Evolutionary conservation across 352 stramenopile species (phyloP).

Genomic region (Phytophthora palmivora): DNA sequence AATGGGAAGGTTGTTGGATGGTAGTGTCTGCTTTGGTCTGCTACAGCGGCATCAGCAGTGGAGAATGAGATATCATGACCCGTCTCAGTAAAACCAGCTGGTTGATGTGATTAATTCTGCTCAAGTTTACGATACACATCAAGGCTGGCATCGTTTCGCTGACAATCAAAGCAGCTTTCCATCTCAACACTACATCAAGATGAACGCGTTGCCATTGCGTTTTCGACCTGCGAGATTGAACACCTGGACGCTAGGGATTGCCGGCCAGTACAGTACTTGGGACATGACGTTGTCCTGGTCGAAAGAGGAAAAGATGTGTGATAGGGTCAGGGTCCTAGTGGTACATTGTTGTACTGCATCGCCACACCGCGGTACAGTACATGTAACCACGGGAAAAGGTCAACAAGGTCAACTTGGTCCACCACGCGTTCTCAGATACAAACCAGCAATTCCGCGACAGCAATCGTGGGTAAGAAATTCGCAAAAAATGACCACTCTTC

Average conservation of each 20-base stretch:
- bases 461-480: constrained; percentile 6
- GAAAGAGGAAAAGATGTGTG: constrained; percentile 22
- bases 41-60: not conserved
- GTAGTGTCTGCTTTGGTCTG: no score
- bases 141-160: no score
- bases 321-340: constrained; percentile 27
- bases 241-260: not conserved
- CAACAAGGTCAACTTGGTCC: constrained; percentile 24
- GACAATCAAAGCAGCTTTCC: not conserved
- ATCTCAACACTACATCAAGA: not conserved
- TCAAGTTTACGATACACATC: no score
- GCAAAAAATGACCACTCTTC: constrained; percentile 2
- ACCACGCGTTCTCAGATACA: constrained; percentile 8
- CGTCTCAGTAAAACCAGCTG: constrained; percentile 28
- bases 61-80: constrained; percentile 11
- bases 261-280: not conserved
- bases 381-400: constrained; percentile 24
- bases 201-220: not conserved
- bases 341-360: constrained; percentile 35
- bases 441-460: not conserved
- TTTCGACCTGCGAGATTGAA: not conserved
- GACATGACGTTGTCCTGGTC: not conserved
- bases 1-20: no score
- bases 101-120: constrained; percentile 16
- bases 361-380: constrained; percentile 15